phyloP scores from a whole-genome alignment of 2,329 filamentous ascomycete species.

The Capronia coronata region DNA sequence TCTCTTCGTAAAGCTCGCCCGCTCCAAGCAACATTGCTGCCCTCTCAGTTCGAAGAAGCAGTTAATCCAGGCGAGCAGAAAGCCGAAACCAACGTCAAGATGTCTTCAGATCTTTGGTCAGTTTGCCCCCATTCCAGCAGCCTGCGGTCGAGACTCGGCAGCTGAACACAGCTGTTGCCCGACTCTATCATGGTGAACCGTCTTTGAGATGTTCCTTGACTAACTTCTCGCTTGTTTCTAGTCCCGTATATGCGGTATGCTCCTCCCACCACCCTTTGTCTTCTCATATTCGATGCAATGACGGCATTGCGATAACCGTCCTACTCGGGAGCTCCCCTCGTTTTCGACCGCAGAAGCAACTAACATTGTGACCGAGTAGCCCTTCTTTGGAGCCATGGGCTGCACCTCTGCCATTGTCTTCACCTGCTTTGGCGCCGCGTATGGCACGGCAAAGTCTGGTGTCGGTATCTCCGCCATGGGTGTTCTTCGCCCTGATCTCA shows the following conservation, averaged over 20 bases:
- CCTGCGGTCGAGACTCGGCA: constrained; percentile 15
- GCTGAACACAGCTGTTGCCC: not conserved
- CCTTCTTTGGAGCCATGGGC: constrained; percentile 97
- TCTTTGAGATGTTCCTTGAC: constrained; percentile 29
- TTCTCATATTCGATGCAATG: not conserved
- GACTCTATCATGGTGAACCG: too few relatives aligned
- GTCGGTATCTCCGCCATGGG: constrained; percentile 98
- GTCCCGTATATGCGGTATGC: constrained; percentile 99
- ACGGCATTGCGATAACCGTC: not conserved
- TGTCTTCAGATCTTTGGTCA: constrained; percentile 78
- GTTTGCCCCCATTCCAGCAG: constrained; percentile 42
- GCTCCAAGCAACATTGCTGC: not conserved
- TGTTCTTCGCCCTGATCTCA: constrained; percentile 94
- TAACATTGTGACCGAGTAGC: constrained; percentile 43
- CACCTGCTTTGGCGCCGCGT: constrained; percentile 92
- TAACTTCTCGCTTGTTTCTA: constrained; percentile 47
- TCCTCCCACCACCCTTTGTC: constrained; percentile 20
- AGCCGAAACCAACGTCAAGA: constrained; percentile 44
- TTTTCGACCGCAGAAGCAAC: not conserved
- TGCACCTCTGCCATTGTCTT: constrained; percentile 93
- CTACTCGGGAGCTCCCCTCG: not conserved
- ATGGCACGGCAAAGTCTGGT: constrained; percentile 98
- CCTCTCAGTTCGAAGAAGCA: not conserved
- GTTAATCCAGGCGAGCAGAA: constrained; percentile 1
- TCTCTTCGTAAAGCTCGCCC: constrained; percentile 5